Base-by-base conservation (phyloP, 225 moss, liverwort and hornwort genomes). In the Sphagnum tenellum region DNA sequence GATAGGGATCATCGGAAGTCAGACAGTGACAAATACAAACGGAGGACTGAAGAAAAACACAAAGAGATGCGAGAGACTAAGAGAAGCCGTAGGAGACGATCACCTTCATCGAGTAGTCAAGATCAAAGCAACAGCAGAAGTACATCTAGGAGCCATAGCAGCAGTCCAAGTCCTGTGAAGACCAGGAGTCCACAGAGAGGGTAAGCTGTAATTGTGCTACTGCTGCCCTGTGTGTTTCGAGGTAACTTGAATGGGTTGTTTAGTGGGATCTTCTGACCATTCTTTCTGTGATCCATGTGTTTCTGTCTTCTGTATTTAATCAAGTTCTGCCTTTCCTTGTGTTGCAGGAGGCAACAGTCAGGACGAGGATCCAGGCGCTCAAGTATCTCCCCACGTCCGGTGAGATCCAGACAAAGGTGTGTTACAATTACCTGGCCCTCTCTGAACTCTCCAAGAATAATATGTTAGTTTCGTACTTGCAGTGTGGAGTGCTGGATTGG, bases 381-480 rank as follows among this genome's bases (percentile, higher is more conserved):
- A 45, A 86, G 79, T 68, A 75, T 77, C 67, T 84, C 86, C 66
- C 77, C 81, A 61, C 87, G 83, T 70, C 82, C 88, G 9, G 87
- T 82, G 70, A 87, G 88, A 78, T 86, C 82, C 70, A 89, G 88
- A 77, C 72, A 77, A 77, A 94, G 94, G 90, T 94, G 75, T 79
- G 89, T 76, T 80, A 48, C 66, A 75, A 53, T 50, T 71, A 63
- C 66, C 44, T 49, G 53, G 69, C 64, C 13, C 69, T 59, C 63
- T 13, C 12, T 64, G 49, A 50, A 58, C 56, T 54, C 46, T 75
- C 62, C 50, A 73, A 58, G 58, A 71, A 52, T 29, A 29, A 29
- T 29, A 29, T 29, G 29, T 29, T 29, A 29, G 29, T 29, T 29
- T 29, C 29, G 1, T 29, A 0, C 29, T 29, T 29, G 29, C 29